These are phyloP conservation scores for Bipolaris oryzae DNA, from an alignment of 2,329 filamentous ascomycete genomes.

Conservation along the genomic window DNA sequence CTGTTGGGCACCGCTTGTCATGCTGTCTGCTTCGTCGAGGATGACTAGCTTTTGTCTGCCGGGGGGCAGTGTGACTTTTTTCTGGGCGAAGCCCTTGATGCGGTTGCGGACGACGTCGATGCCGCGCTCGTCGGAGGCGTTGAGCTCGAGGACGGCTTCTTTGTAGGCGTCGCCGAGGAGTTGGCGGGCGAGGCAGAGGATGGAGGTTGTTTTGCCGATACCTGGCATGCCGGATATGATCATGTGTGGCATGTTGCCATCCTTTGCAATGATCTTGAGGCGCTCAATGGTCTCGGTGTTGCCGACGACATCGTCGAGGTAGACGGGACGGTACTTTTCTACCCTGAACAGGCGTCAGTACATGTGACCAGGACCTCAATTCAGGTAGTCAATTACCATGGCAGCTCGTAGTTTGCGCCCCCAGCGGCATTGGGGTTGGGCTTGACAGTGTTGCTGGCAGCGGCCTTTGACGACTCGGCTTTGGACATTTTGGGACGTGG, in stretches of 20 bases:
- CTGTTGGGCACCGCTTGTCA: slow-evolving; percentile 96
- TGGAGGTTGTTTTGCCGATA: slow-evolving; percentile 97
- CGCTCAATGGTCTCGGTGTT: slow-evolving; percentile 98
- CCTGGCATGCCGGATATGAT: slow-evolving; percentile 99
- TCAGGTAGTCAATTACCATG: slow-evolving; percentile 64
- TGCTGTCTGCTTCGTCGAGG: slow-evolving; percentile 92
- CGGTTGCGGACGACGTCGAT: slow-evolving; percentile 97
- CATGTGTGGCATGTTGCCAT: slow-evolving; percentile 98
- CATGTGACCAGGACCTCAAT: background rate
- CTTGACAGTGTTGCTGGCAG: slow-evolving; percentile 52
- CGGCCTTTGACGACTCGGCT: slow-evolving; percentile 58
- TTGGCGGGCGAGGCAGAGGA: slow-evolving; percentile 90
- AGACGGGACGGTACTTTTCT: slow-evolving; percentile 94
- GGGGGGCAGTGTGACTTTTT: slow-evolving; percentile 92
- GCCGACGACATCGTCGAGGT: slow-evolving; percentile 95
- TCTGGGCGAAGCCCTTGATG: slow-evolving; percentile 98
- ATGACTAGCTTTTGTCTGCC: slow-evolving; percentile 97
- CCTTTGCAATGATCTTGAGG: slow-evolving; percentile 96
- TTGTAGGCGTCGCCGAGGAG: slow-evolving; percentile 93
- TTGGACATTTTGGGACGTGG: slow-evolving; percentile 49
- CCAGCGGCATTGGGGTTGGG: slow-evolving; percentile 49
- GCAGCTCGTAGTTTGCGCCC: slow-evolving; percentile 71
- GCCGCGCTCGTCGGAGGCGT: slow-evolving; percentile 94
- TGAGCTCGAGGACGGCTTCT: slow-evolving; percentile 94
- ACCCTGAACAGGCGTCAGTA: slow-evolving; percentile 67